Evolutionary conservation across 305 asterid genomes (phyloP), one percentile per base, ranked within the genome.

Genomic region (Fraxinus velutina): DNA sequence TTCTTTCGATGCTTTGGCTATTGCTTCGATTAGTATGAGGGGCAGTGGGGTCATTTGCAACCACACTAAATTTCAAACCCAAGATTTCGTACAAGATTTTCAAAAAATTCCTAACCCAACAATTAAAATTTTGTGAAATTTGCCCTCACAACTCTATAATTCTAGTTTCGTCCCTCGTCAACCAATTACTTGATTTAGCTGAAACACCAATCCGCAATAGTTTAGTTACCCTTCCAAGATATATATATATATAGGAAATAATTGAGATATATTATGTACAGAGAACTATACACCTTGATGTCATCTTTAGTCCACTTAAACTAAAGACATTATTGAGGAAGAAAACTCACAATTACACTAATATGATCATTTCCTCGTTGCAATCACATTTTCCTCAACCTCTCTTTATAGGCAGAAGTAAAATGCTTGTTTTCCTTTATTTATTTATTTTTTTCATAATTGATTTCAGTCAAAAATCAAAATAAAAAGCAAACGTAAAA

Each of bases 141-240:
- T 34, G 1, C 1, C 7, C 7, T 7, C 7, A 34, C 8, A 34
- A 34, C 8, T 34, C 6, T 5, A 0, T 5, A 34, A 34, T 34
- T 5, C 8, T 34, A 4, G 6, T 0, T 34, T 7, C 37, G 7
- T 5, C 7, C 7, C 6, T 34, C 7, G 1, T 86, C 97, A 95
- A 83, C 99, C 97, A 79, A 92, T 87, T 34, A 96, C 97, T 87
- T 90, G 97, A 84, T 85, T 84, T 21, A 95, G 96, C 97, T 95
- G 97, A 84, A 83, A 79, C 70, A 71, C 73, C 78, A 52, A 57
- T 3, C 68, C 68, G 30, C 27, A 19, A 52, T 1, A 13, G 1
- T 17, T 4, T 7, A 55, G 27, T 55, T 5, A 15, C 21, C 29
- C 4, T 15, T 15, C 66, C 66, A 15, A 4, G 6, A 30, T 30